These are phyloP conservation scores for Trypanosoma mega DNA, from an alignment of 208 protist species.

Conservation along the genomic window DNA sequence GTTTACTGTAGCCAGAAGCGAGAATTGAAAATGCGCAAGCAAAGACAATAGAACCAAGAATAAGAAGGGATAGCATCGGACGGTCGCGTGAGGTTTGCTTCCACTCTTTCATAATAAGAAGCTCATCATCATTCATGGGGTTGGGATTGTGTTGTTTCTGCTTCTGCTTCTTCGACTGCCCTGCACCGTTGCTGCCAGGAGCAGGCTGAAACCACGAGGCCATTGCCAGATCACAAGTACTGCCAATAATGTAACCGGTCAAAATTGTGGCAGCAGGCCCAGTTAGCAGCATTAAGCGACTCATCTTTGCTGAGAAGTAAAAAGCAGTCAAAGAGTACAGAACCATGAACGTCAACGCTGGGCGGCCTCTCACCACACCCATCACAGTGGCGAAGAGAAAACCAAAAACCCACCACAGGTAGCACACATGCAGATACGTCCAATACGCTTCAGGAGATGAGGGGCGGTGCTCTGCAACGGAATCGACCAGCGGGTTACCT, in stretches of 20 bases:
- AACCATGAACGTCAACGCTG: slow-evolving; percentile 37
- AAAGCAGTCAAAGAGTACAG: slow-evolving; percentile 37
- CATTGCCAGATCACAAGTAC: slow-evolving; percentile 18
- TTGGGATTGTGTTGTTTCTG: too few relatives aligned
- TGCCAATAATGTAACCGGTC: slow-evolving; percentile 32
- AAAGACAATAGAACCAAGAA: too few relatives aligned
- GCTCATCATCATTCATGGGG: too few relatives aligned
- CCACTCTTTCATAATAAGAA: too few relatives aligned
- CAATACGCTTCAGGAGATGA: slow-evolving; percentile 23
- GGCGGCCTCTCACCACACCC: neutral
- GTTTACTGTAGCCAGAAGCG: slow-evolving; percentile 3
- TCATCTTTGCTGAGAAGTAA: slow-evolving; percentile 69
- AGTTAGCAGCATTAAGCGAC: slow-evolving; percentile 58
- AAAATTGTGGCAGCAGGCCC: slow-evolving; percentile 34
- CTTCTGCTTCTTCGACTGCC: neutral
- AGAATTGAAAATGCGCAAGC: too few relatives aligned
- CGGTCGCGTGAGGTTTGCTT: too few relatives aligned
- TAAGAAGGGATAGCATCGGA: too few relatives aligned
- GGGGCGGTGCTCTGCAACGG: slow-evolving; percentile 72
- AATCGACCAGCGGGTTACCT: slow-evolving; percentile 80
- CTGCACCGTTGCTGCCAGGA: neutral
- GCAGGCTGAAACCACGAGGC: neutral
- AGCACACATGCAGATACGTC: slow-evolving; percentile 25
- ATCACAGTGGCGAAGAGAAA: slow-evolving; percentile 3
- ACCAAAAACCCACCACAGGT: slow-evolving; percentile 27